Base-by-base conservation (phyloP, 257 asterid species). In the Forsythia suspensa region DNA sequence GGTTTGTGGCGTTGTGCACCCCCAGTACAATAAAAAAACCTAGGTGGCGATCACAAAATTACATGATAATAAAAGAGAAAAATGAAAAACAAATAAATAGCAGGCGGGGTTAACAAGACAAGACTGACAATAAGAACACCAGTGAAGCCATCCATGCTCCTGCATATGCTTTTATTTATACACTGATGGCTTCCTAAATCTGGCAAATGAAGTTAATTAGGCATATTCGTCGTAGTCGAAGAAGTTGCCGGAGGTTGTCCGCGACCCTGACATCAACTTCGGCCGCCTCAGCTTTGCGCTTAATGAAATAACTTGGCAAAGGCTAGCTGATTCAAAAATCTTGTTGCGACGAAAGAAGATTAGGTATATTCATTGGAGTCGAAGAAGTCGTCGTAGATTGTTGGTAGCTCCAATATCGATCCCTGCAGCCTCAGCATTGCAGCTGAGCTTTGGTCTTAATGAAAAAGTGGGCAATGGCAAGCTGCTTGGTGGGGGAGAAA, bases 401-500 rank as follows among this genome's bases (percentile, higher is more conserved):
- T 41, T 9, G 44, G 44, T 87, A 16, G 90, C 94, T 42, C 92
- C 92, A 36, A 87, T 20, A 34, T 84, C 44, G 2, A 41, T 41
- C 10, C 44, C 10, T 1, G 81, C 89, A 24, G 88, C 91, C 79
- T 75, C 73, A 18, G 76, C 86, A 4, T 82, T 84, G 91, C 92
- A 84, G 80, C 90, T 76, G 43, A 83, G 86, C 85, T 89, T 90
- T 38, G 89, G 89, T 92, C 90, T 87, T 83, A 90, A 38, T 12
- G 86, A 84, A 84, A 93, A 93, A 24, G 86, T 89, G 76, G 98
- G 98, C 90, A 94, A 82, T 67, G 97, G 97, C 90, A 94, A 75
- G 90, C 98, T 91, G 79, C 96, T 91, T 21, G 98, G 97, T 36
- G 97, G 96, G 72, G 97, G 92, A 70, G 97, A 88, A 5, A 85